Base-by-base conservation (phyloP, 805 yeast species). In the Saccharomyces eubayanus region DNA sequence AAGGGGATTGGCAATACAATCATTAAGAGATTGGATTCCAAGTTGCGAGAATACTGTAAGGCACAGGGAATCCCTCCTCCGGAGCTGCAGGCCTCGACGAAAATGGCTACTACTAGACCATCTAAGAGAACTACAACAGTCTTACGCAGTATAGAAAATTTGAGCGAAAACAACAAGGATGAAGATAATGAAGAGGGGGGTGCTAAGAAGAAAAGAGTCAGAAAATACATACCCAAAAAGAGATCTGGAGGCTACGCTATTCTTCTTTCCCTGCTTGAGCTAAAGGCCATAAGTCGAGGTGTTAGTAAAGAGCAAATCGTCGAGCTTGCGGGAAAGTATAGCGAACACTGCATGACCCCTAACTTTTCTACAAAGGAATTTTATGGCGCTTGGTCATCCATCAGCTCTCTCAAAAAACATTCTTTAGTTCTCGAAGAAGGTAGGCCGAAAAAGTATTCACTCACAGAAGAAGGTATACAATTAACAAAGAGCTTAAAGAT, bases 231-330 rank as follows among this genome's bases (percentile, higher is more conserved):
- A 0, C 97, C 97, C 0, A 76, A 74, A 49, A 81, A 82, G 56
- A 71, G 91, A 36, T 82, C 94, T 0, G 97, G 97, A 1, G 95
- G 87, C 0, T 91, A 87, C 71, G 96, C 94, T 0, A 85, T 90
- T 8, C 61, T 90, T 20, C 56, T 89, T 20, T 83, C 84, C 0
- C 69, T 90, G 2, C 70, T 75, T 50, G 73, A 79, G 47, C 53
- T 63, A 28, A 89, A 84, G 61, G 66, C 70, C 3, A 61, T 68
- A 1, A 67, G 75, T 21, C 62, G 67, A n/a, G 96, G 96, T 0
- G 62, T 87, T 60, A 75, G 83, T 3, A 85, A 81, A 62, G 80
- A 79, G 10, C 85, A 81, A 41, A 77, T 90, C 5, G 72, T 79
- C 1, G 62, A 74, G 9, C 60, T 66, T 16, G 96, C 87, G 0